These are phyloP conservation scores for Lachnellula cervina DNA, from an alignment of 2,329 filamentous ascomycete genomes.

Conservation along the genomic window DNA sequence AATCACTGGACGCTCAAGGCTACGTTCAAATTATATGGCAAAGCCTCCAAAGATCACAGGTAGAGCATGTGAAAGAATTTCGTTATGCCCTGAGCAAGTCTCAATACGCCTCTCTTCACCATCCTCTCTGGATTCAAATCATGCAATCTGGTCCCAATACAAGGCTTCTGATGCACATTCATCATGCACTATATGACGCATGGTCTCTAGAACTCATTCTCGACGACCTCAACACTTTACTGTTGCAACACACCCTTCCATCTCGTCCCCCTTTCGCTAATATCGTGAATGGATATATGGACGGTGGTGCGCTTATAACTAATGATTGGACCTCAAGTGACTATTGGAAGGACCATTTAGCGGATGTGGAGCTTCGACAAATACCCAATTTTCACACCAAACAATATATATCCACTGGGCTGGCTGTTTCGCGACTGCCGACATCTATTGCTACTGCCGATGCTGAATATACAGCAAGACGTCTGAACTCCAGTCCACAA, in stretches of 20 bases:
- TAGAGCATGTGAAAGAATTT: slow-evolving; percentile 36
- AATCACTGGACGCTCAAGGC: slow-evolving; percentile 39
- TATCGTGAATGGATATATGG: slow-evolving; percentile 48
- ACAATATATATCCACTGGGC: slow-evolving; percentile 24
- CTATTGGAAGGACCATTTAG: slow-evolving; percentile 68
- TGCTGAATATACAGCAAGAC: slow-evolving; percentile 22
- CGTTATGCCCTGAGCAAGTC: slow-evolving; percentile 37
- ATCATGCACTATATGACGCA: slow-evolving; percentile 88
- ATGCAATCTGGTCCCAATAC: slow-evolving; percentile 18
- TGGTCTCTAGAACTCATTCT: slow-evolving; percentile 80
- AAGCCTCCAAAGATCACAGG: slow-evolving; percentile 35
- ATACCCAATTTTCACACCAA: slow-evolving; percentile 55
- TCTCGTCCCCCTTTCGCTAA: slow-evolving; percentile 55
- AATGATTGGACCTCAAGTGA: slow-evolving; percentile 41
- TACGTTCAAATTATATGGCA: slow-evolving; percentile 65
- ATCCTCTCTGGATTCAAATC: slow-evolving; percentile 61
- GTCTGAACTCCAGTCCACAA: slow-evolving; percentile 48
- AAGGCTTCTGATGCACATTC: slow-evolving; percentile 47
- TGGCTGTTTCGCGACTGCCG: slow-evolving; percentile 26
- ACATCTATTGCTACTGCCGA: slow-evolving; percentile 30
- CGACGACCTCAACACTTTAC: slow-evolving; percentile 55
- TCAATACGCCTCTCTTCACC: slow-evolving; percentile 34
- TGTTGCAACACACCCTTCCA: slow-evolving; percentile 9
- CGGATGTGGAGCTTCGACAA: slow-evolving; percentile 46
- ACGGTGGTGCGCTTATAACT: slow-evolving; percentile 19